phyloP scores from a whole-genome alignment of 2,329 filamentous ascomycete genomes.

The Phialocephala subalpina region DNA sequence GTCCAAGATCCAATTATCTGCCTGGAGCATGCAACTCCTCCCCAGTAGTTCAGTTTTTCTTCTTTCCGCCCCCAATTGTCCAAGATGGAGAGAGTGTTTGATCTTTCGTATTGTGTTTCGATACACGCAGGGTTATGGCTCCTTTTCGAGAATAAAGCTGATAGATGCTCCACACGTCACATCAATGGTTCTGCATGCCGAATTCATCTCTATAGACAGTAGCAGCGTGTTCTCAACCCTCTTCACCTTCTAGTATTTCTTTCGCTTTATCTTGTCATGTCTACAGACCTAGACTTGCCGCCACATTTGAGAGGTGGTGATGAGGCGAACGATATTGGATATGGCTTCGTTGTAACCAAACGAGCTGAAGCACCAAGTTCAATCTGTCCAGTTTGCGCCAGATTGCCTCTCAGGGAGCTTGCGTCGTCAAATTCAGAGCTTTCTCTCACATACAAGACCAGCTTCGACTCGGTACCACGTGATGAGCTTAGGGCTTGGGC shows the following conservation, averaged over 20 bases:
- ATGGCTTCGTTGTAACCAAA: neutral
- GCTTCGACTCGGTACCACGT: neutral
- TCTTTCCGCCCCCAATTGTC: neutral
- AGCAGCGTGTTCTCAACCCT: neutral
- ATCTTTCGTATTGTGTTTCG: neutral
- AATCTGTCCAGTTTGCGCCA: no score
- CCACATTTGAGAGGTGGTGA: neutral
- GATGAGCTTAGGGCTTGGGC: neutral
- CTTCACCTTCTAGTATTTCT: no score
- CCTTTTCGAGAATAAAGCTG: no score
- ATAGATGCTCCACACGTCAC: no score
- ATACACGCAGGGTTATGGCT: neutral
- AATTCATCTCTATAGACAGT: no score
- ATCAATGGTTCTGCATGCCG: no score
- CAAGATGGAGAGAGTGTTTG: neutral
- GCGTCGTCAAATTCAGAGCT: neutral
- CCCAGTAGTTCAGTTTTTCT: neutral
- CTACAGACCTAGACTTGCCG: neutral
- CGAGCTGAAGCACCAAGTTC: neutral
- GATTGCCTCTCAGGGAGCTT: no score
- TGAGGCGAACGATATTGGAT: neutral
- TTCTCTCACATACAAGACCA: neutral
- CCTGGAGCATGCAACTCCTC: neutral
- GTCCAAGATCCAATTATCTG: neutral
- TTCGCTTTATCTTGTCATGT: neutral